phyloP scores from a whole-genome alignment of 1,139 yeast species.

The Suhomyces coccinellae region DNA sequence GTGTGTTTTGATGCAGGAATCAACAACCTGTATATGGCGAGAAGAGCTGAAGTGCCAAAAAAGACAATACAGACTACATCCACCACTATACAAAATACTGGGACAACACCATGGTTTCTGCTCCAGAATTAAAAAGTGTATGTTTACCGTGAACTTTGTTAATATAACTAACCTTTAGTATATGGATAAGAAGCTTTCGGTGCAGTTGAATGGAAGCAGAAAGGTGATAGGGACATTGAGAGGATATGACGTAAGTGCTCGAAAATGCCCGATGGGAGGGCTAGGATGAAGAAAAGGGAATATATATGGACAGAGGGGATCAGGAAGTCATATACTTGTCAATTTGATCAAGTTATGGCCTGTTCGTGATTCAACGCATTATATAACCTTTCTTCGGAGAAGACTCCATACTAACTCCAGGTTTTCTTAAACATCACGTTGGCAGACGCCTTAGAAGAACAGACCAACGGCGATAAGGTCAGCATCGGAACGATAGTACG shows the following conservation, averaged over 20 bases:
- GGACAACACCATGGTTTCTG: conserved; percentile 48
- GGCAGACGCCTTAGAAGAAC: conserved; percentile 71
- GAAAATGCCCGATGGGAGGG: neutral
- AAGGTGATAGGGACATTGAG: conserved; percentile 69
- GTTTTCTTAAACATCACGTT: conserved; percentile 70
- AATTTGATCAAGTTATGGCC: too few species aligned
- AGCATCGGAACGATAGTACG: conserved; percentile 57
- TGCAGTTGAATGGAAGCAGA: conserved; percentile 74
- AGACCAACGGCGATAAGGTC: conserved; percentile 47
- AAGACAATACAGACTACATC: neutral
- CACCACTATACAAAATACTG: neutral
- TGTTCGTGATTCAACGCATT: too few species aligned
- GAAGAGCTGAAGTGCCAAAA: neutral
- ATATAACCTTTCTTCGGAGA: too few species aligned
- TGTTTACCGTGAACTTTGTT: conserved; percentile 17
- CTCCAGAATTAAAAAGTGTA: conserved; percentile 59
- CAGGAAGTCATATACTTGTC: too few species aligned
- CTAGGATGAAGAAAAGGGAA: neutral
- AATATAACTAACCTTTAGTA: conserved; percentile 48
- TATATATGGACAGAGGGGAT: conserved; percentile 7
- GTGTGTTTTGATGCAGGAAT: conserved; percentile 4
- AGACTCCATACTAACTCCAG: conserved; percentile 27
- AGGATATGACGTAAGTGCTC: conserved; percentile 70
- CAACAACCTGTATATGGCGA: neutral
- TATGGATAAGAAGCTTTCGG: conserved; percentile 69